Conservation (phyloP, 2,329 filamentous ascomycete genomes). For the Epichloe aotearoae region DNA sequence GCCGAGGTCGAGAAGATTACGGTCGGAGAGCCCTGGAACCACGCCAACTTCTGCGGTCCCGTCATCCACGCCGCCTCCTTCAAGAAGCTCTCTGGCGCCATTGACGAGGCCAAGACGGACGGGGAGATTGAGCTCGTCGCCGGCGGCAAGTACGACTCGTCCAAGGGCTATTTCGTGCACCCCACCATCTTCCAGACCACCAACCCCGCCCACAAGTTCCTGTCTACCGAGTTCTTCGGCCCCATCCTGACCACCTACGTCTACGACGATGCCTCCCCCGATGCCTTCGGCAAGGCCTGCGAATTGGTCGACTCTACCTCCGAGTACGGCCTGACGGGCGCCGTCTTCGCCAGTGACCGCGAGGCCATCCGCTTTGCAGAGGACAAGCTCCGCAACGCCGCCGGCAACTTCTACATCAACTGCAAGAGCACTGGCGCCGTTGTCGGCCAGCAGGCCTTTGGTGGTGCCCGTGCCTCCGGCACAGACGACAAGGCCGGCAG, state of each 20-base stretch:
- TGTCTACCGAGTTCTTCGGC: constrained; percentile 72
- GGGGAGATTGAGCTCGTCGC: constrained; percentile 56
- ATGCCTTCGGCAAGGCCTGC: constrained; percentile 46
- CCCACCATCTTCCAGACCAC: constrained; percentile 70
- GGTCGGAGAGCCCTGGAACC: constrained; percentile 54
- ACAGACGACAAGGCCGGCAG: constrained; percentile 66
- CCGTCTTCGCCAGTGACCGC: constrained; percentile 61
- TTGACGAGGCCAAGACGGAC: constrained; percentile 70
- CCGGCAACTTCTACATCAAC: constrained; percentile 80
- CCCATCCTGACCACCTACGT: constrained; percentile 63
- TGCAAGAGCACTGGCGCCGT: constrained; percentile 67
- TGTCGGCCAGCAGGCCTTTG: constrained; percentile 61
- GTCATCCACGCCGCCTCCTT: constrained; percentile 76
- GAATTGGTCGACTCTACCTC: constrained; percentile 55
- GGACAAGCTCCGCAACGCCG: constrained; percentile 56
- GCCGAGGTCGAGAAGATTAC: constrained; percentile 58
- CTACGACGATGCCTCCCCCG: constrained; percentile 52
- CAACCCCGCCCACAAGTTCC: constrained; percentile 59
- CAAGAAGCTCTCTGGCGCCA: constrained; percentile 63
- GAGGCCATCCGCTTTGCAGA: constrained; percentile 54
- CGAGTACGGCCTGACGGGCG: constrained; percentile 67
- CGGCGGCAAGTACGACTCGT: constrained; percentile 65
- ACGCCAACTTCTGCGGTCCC: constrained; percentile 72
- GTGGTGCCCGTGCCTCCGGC: constrained; percentile 52
- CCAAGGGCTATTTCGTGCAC: constrained; percentile 70